Evolutionary conservation across 1,284 basidiomycete genomes (phyloP).

Genomic region (Apiotrichum akiyoshidainum): DNA sequence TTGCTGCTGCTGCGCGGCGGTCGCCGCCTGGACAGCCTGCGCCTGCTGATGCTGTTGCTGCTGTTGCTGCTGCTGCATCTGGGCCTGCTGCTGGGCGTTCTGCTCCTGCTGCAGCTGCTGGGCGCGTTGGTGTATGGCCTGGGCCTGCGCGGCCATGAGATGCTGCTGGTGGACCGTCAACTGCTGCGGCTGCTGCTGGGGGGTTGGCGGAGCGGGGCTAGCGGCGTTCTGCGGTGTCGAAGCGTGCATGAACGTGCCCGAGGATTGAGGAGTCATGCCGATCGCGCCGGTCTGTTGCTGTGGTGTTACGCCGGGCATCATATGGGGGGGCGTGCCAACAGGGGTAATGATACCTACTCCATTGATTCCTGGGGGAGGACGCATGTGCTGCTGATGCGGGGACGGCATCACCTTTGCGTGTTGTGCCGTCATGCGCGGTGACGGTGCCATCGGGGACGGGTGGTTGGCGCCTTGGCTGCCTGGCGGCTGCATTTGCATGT

Average conservation of each 20-base stretch:
- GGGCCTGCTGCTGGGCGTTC: conserved; percentile 18
- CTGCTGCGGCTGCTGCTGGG: conserved; percentile 22
- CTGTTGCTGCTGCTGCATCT: conserved; percentile 13
- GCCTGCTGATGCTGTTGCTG: conserved; percentile 18
- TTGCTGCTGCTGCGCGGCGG: conserved; percentile 17
- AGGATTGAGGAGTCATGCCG: conserved; percentile 12
- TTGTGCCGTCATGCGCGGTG: conserved; percentile 32
- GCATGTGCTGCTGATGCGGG: conserved; percentile 37
- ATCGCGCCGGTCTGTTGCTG: conserved; percentile 27
- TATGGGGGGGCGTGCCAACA: conserved; percentile 25
- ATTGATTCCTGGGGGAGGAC: conserved; percentile 30
- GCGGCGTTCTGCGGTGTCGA: conserved; percentile 20
- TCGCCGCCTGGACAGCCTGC: conserved; percentile 9
- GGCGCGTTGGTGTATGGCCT: conserved; percentile 15
- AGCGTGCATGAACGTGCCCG: conserved; percentile 18
- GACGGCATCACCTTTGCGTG: conserved; percentile 35
- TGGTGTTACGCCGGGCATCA: conserved; percentile 38
- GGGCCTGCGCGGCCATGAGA: conserved; percentile 18
- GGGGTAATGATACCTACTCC: conserved; percentile 17
- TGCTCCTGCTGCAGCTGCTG: conserved; percentile 19
- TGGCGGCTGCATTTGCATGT: conserved; percentile 28
- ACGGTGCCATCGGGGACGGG: conserved; percentile 31
- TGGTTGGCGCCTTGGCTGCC: conserved; percentile 23
- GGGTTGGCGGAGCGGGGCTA: conserved; percentile 27
- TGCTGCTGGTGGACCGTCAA: conserved; percentile 29